Base-by-base conservation (phyloP, 2,329 filamentous ascomycete species). In the Fonsecaea pedrosoi region DNA sequence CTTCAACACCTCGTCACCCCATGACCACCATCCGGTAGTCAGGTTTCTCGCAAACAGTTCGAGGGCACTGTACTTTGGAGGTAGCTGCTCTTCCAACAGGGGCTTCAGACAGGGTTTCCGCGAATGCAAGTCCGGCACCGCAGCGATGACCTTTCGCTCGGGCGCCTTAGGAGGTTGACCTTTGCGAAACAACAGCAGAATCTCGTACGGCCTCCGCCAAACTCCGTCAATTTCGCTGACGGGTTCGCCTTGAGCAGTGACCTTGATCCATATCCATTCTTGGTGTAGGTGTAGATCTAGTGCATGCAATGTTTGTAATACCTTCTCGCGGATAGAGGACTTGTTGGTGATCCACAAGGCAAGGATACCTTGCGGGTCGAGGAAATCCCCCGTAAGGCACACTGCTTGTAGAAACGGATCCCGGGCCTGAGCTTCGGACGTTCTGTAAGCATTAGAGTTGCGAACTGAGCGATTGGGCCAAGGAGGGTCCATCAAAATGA, bases 251-350 rank as follows among this genome's bases (percentile, higher is more conserved):
- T 77, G 69, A 0, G 72, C 73, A 0, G 87, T 89, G 1, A 80
- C 83, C 74, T 90, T 90, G 61, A 88, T 74, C 87, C 87, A 90
- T 3, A 88, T 73, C 87, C 87, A 89, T 76, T 89, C 86, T 70
- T 89, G 87, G 4, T 78, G 72, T 7, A 88, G 71, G 2, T 76
- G 72, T 3, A 89, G 78, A 5, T 82, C 83, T 73, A 82, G 82
- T 4, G 69, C 72, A 10, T 77, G 75, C 68, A 86, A 84, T 0
- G 87, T 58, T 69, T 78, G 53, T 74, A 84, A 68, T 75, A 81
- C 83, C 15, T 81, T 76, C 2, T 79, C 75, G 4, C 85, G 79
- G 13, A 86, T 74, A 18, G 82, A 80, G 15, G 78, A 74, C 38
- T 84, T 86, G 74, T 89, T 89, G 0, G 87, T 89, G 60, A 87